phyloP scores from a whole-genome alignment of 768 basidiomycete species.

The Xanthoconium purpureum region DNA sequence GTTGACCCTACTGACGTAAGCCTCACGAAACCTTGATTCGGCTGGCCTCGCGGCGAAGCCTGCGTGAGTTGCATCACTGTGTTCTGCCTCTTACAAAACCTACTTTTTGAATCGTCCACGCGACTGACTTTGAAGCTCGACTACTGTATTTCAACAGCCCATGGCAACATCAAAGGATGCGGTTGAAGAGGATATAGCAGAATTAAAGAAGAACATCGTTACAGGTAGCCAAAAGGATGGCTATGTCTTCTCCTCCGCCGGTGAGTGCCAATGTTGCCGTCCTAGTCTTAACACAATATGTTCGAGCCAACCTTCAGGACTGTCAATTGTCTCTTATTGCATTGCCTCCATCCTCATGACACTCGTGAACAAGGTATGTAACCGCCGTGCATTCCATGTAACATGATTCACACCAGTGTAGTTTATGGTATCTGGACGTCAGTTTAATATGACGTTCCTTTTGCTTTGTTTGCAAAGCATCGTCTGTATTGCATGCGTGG shows the following conservation, averaged over 20 bases:
- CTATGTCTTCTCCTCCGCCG: slow-evolving; percentile 17
- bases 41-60: background rate
- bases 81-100: background rate
- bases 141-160: background rate
- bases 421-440: slow-evolving; percentile 91
- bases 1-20: no score
- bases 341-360: slow-evolving; percentile 95
- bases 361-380: slow-evolving; percentile 84
- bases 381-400: background rate
- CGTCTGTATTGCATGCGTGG: slow-evolving; percentile 82
- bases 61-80: background rate
- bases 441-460: slow-evolving; percentile 97
- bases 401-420: slow-evolving; percentile 30
- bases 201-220: slow-evolving; percentile 51
- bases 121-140: background rate
- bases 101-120: no score
- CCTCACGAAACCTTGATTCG: no score
- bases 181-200: slow-evolving; percentile 43
- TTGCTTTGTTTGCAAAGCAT: slow-evolving; percentile 86
- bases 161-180: slow-evolving; percentile 18
- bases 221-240: slow-evolving; percentile 33
- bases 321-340: slow-evolving; percentile 87
- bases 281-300: background rate
- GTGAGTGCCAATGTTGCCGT: slow-evolving; percentile 12
- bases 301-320: slow-evolving; percentile 43